Conservation (phyloP, 1,139 yeast genomes). For the Suhomyces choctaworum region DNA sequence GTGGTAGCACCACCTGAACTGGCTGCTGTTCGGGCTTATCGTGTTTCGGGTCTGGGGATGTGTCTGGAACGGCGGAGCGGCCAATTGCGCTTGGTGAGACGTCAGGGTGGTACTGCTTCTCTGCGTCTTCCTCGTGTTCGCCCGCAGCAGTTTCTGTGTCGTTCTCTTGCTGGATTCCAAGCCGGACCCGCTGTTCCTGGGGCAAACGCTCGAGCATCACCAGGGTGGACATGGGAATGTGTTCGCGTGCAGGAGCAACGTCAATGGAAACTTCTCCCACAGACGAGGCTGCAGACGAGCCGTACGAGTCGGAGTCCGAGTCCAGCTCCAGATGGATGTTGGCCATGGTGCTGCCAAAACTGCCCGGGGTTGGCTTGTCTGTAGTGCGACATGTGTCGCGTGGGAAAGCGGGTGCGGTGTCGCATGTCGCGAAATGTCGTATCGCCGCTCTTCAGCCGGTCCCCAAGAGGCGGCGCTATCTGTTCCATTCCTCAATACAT, state of each 20-base stretch:
- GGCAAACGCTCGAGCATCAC: conserved; percentile 23
- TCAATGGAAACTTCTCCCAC: conserved; percentile 7
- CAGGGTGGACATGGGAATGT: conserved; percentile 29
- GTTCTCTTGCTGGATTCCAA: conserved; percentile 2
- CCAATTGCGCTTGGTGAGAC: too few relatives aligned
- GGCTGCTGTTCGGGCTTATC: too few relatives aligned
- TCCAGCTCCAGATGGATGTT: conserved; percentile 9
- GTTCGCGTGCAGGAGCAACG: conserved; percentile 13
- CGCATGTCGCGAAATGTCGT: neutral
- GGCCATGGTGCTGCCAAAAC: too few relatives aligned
- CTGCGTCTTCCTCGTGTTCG: neutral
- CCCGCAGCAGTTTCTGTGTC: neutral
- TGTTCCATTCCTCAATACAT: too few relatives aligned
- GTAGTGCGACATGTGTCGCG: too few relatives aligned
- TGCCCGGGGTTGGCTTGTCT: too few relatives aligned
- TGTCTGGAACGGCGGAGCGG: neutral
- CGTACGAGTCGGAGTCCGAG: conserved; percentile 9
- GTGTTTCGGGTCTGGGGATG: neutral
- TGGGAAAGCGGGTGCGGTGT: too few relatives aligned
- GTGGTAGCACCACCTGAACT: conserved; percentile 1
- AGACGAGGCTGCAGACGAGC: neutral
- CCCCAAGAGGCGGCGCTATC: too few relatives aligned
- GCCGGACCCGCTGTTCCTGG: conserved; percentile 15
- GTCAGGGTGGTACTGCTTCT: too few relatives aligned
- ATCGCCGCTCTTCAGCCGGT: neutral